These are phyloP conservation scores for Lactarius evosmus DNA, from an alignment of 768 basidiomycete genomes.

Conservation along the genomic window DNA sequence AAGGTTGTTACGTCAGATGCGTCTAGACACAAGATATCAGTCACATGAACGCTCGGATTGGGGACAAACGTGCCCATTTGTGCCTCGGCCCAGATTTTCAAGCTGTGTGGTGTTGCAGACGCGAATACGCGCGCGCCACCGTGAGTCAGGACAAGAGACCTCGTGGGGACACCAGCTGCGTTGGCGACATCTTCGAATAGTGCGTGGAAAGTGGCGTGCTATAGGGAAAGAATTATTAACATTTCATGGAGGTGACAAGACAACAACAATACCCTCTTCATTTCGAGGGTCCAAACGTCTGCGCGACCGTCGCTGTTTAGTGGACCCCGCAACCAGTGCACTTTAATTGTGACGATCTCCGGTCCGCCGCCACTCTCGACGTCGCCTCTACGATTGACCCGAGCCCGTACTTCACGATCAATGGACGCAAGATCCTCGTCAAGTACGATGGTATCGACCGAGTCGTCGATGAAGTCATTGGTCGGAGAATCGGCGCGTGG, in stretches of 20 bases:
- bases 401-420: constrained; percentile 40
- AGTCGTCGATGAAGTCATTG: constrained; percentile 41
- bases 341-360: constrained; percentile 46
- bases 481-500: constrained; percentile 50
- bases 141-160: constrained; percentile 58
- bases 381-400: constrained; percentile 30
- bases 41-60: neutral
- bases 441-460: constrained; percentile 47
- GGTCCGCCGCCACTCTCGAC: constrained; percentile 34
- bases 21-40: constrained; percentile 40
- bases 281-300: constrained; percentile 49
- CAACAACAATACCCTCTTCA: constrained; percentile 51
- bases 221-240: constrained; percentile 1
- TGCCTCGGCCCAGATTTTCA: constrained; percentile 66
- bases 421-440: constrained; percentile 65
- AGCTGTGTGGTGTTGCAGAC: constrained; percentile 61
- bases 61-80: constrained; percentile 51
- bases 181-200: constrained; percentile 68
- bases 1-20: constrained; percentile 63
- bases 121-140: constrained; percentile 63
- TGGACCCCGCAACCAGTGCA: constrained; percentile 69
- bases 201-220: constrained; percentile 64
- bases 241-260: constrained; percentile 1
- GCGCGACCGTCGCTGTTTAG: constrained; percentile 41
- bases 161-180: constrained; percentile 47